Evolutionary conservation across 176 grass and related monocot genomes (phyloP).

Genomic region (Dendrocalamus sinicus): DNA sequence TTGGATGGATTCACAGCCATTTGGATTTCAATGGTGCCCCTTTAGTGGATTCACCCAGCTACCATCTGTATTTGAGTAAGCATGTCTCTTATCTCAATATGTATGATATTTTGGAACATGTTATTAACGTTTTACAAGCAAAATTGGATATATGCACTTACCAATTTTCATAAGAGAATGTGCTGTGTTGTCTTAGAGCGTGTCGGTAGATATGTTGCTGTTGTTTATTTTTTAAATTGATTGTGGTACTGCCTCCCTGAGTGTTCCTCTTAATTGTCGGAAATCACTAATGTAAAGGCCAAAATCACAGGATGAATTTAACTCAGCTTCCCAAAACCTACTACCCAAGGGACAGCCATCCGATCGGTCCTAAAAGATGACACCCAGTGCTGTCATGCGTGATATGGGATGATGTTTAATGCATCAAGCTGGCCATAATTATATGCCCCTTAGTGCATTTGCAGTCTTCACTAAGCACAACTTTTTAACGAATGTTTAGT

Average conservation of each 20-base stretch:
- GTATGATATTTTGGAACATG: slow-evolving; percentile 1
- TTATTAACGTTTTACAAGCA: slow-evolving; percentile 31
- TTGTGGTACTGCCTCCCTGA: background rate
- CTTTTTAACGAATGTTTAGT: background rate
- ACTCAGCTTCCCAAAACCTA: slow-evolving; percentile 19
- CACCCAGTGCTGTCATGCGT: slow-evolving; percentile 22
- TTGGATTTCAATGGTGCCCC: slow-evolving; percentile 96
- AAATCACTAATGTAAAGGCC: slow-evolving; percentile 20
- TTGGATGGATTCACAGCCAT: slow-evolving; percentile 69
- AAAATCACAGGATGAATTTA: slow-evolving; percentile 25
- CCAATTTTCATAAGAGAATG: slow-evolving; percentile 7
- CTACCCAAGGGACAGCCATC: slow-evolving; percentile 14
- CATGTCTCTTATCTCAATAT: slow-evolving; percentile 42
- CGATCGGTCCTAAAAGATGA: background rate
- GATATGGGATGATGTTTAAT: slow-evolving; percentile 35
- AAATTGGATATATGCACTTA: background rate
- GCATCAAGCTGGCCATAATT: slow-evolving; percentile 12
- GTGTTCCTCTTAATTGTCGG: slow-evolving; percentile 10
- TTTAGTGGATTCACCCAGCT: slow-evolving; percentile 91
- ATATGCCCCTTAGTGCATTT: background rate
- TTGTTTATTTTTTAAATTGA: background rate
- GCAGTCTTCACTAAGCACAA: slow-evolving; percentile 7
- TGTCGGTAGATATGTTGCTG: background rate
- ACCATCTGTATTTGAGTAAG: slow-evolving; percentile 94
- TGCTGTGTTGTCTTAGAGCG: slow-evolving; percentile 18